These are phyloP conservation scores for Metarhizium rileyi DNA, from an alignment of 2,329 filamentous ascomycete genomes.

Conservation along the genomic window DNA sequence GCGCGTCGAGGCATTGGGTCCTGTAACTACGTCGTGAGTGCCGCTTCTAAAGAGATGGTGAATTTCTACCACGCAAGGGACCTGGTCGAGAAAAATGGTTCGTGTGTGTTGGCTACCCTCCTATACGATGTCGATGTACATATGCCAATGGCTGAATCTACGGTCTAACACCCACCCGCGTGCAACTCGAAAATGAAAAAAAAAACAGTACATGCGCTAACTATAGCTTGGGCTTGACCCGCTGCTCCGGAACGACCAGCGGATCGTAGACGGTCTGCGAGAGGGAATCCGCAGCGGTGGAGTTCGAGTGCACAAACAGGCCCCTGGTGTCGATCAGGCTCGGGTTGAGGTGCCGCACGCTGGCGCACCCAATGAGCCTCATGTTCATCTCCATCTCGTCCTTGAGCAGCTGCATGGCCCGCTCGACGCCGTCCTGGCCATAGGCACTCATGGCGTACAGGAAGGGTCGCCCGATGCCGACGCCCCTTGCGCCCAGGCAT, in stretches of 20 bases:
- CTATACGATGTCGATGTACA: too few relatives aligned
- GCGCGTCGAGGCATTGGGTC: too few relatives aligned
- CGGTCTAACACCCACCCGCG: too few relatives aligned
- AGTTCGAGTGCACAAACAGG: conserved; percentile 43
- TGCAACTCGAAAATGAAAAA: too few relatives aligned
- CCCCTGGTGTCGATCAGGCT: conserved; percentile 70
- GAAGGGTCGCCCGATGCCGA: conserved; percentile 91
- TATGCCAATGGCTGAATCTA: too few relatives aligned
- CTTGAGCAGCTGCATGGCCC: conserved; percentile 84
- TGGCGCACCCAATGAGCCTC: conserved; percentile 76
- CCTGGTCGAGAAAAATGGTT: too few relatives aligned
- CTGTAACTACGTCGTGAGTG: too few relatives aligned
- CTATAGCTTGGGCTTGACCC: conserved; percentile 42
- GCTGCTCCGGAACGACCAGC: conserved; percentile 40
- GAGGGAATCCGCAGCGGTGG: conserved; percentile 39
- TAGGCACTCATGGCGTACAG: conserved; percentile 94
- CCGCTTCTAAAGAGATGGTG: too few relatives aligned
- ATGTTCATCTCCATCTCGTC: conserved; percentile 99
- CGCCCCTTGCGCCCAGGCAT: conserved; percentile 82
- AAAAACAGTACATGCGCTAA: neutral
- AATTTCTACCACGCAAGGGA: too few relatives aligned
- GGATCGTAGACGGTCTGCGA: conserved; percentile 43
- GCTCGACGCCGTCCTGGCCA: conserved; percentile 75
- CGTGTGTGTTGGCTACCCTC: too few relatives aligned
- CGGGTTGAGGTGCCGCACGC: conserved; percentile 68